phyloP scores from a whole-genome alignment of 345 rosid genomes.

The Firmiana major region DNA sequence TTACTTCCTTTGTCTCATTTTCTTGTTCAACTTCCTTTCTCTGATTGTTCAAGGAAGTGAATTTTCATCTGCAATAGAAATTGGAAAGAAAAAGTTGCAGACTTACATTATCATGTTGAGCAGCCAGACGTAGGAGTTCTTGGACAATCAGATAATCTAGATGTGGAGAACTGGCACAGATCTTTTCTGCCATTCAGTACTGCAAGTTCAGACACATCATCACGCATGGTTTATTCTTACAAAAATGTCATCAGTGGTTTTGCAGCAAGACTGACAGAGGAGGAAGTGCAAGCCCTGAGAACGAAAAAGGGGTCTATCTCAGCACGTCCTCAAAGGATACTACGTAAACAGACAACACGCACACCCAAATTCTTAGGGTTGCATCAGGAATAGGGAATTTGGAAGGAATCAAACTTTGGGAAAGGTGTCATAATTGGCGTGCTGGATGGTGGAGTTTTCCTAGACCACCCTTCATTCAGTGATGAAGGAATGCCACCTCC shows the following conservation, averaged over 20 bases:
- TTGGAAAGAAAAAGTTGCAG: not conserved
- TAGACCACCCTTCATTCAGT: too few species aligned
- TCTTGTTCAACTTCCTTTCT: not conserved
- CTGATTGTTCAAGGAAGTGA: not conserved
- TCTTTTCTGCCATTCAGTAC: constrained; percentile 29
- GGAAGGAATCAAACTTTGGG: constrained; percentile 35
- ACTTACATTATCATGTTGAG: constrained; percentile 41
- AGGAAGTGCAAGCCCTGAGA: constrained; percentile 31
- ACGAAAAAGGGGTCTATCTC: constrained; percentile 29
- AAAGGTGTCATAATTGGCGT: constrained; percentile 41
- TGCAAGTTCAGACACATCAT: constrained; percentile 6
- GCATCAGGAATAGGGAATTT: constrained; percentile 26
- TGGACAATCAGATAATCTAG: not conserved
- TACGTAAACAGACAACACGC: constrained; percentile 44
- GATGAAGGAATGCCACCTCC: too few species aligned
- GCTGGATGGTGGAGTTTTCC: constrained; percentile 45
- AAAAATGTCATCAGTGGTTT: constrained; percentile 33
- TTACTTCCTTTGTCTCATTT: not conserved
- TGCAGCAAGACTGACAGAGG: constrained; percentile 36
- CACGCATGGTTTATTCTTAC: constrained; percentile 26
- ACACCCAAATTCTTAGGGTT: constrained; percentile 47
- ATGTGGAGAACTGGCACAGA: constrained; percentile 20
- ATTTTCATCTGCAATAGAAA: not conserved
- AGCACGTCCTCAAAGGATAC: constrained; percentile 30
- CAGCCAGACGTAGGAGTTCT: constrained; percentile 17